Base-by-base conservation (phyloP, 2,329 filamentous ascomycete genomes). In the Diaporthe helianthi region DNA sequence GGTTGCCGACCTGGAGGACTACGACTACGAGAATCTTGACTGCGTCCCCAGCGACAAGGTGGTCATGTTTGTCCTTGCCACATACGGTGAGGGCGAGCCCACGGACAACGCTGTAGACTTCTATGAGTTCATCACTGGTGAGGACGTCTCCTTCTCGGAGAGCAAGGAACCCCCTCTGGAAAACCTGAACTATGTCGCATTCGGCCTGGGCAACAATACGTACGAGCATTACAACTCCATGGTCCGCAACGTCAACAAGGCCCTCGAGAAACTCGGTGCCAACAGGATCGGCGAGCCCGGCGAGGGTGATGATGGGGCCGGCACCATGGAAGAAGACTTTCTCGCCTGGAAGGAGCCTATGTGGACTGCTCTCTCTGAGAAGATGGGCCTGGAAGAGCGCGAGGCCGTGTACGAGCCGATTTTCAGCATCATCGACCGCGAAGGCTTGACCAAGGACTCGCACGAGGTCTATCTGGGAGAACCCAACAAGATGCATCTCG, bases 191-290 rank as follows among this genome's bases (percentile, higher is more conserved):
- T 99, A 94, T 78, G 94, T 99, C 77, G 88, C 94, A 69, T 99
- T 99, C 76, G 96, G 96, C 77, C 89, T 99, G 47, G 96, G 96
- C 74, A 99, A 99, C 86, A 99, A 98, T 85, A 98, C 96, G 33
- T 99, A 99, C 79, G 96, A 99, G 79, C 96, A 99, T 85, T 99
- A 98, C 87, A 99, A 99, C 84, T 92, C 92, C 65, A 97, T 99
- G 93, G 94, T 99, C 71, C 93, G 95, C 79, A 93, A 95, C 73
- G 91, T 98, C 69, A 90, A 96, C 82, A 90, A 92, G 79, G 90
- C 90, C 72, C 84, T 99, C 70, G 86, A 89, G 77, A 95, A 92
- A 76, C 86, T 97, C 24, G 96, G 96, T 71, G 96, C 92, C 15
- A 86, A 90, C 77, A 88, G 93, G 74, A 93, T 99, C 74, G 94